Conservation (phyloP, 129 eudicot genomes). For the Ambrosia artemisiifolia region DNA sequence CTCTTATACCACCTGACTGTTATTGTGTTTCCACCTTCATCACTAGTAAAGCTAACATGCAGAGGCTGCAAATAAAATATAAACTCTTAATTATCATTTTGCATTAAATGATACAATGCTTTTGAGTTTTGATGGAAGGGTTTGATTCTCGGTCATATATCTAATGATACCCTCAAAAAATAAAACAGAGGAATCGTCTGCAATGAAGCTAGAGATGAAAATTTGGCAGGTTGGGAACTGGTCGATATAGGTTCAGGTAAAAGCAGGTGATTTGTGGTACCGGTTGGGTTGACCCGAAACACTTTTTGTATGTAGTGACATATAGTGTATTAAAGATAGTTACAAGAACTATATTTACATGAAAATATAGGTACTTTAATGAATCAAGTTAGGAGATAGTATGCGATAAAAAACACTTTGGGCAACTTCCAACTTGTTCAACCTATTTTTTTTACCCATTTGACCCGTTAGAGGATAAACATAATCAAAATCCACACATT, state of each 20-base stretch:
- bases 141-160: not conserved
- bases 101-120: not conserved
- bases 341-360: not conserved
- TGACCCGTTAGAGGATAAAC: not conserved
- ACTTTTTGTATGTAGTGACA: not conserved
- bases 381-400: not conserved
- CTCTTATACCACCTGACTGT: slow-evolving; percentile 74
- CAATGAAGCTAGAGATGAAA: not conserved
- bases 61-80: slow-evolving; percentile 55
- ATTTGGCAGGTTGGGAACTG: not conserved
- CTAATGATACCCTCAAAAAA: not conserved
- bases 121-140: not conserved
- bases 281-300: not conserved
- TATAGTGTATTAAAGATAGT: not conserved
- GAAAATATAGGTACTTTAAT: not conserved
- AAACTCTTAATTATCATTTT: not conserved
- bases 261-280: not conserved
- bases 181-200: not conserved
- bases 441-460: not conserved
- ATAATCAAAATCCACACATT: not conserved
- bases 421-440: not conserved
- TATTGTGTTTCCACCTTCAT: slow-evolving; percentile 87
- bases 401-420: not conserved
- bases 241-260: not conserved
- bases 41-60: slow-evolving; percentile 77